Percentiles rank a stretch among this genome's conserved stretches.
These are phyloP conservation scores for Rhodotorula sphaerocarpa DNA, from an alignment of 768 basidiomycete genomes.

Conservation along the genomic window DNA sequence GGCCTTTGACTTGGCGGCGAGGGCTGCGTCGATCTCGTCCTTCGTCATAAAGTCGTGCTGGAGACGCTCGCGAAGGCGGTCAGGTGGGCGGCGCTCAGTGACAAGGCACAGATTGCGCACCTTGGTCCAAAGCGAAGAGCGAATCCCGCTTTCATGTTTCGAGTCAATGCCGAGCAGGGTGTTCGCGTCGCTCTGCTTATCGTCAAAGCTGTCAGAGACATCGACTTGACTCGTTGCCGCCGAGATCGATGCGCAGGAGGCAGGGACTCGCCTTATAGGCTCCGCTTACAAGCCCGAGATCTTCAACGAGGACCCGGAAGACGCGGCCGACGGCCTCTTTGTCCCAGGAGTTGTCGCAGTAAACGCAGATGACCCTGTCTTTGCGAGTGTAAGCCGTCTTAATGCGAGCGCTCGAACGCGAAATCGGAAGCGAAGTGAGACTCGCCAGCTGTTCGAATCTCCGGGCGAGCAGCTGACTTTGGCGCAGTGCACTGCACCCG, in stretches of 20 bases:
- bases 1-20: not conserved
- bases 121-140: constrained; percentile 2
- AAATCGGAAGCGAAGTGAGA: too few relatives aligned
- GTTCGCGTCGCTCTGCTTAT: constrained; percentile 31
- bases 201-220: too few relatives aligned
- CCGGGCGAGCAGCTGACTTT: constrained; percentile 22
- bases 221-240: too few relatives aligned
- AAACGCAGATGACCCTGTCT: constrained; percentile 32
- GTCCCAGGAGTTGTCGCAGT: constrained; percentile 34
- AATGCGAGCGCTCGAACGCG: too few relatives aligned
- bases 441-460: not conserved
- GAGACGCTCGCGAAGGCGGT: not conserved
- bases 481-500: constrained; percentile 18
- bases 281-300: not conserved
- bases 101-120: not conserved
- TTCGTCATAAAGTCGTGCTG: constrained; percentile 20
- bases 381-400: too few relatives aligned
- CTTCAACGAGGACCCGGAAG: constrained; percentile 20
- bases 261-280: constrained; percentile 21
- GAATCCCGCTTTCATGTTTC: constrained; percentile 27
- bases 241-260: too few relatives aligned
- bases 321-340: constrained; percentile 15
- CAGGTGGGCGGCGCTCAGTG: not conserved
- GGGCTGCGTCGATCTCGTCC: constrained; percentile 13
- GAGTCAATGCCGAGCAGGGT: constrained; percentile 32